Percentiles rank a stretch among this genome's conserved stretches.
Evolutionary conservation across 2,329 filamentous ascomycete species (phyloP).

Genomic region (Emergomyces africanus): DNA sequence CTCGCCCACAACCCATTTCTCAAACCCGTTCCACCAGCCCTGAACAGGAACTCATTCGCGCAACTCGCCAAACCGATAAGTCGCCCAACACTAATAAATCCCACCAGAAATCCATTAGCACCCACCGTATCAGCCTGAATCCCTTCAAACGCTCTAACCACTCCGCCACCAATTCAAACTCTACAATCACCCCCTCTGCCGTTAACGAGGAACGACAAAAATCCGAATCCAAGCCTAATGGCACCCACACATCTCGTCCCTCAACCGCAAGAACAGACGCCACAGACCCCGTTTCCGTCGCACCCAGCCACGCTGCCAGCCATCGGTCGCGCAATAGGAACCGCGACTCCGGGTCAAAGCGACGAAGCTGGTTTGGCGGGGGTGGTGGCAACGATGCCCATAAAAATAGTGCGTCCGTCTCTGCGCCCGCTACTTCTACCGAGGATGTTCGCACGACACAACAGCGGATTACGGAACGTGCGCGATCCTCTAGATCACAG

Average conservation of each 20-base stretch:
- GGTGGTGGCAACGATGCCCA: slow-evolving; percentile 12
- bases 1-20: slow-evolving; percentile 12
- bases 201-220: slow-evolving; percentile 2
- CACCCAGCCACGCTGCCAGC: slow-evolving; percentile 26
- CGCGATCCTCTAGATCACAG: neutral
- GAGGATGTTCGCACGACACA: slow-evolving; percentile 13
- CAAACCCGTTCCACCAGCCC: slow-evolving; percentile 21
- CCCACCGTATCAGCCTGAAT: slow-evolving; percentile 31
- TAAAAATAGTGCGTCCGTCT: slow-evolving; percentile 2
- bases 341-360: slow-evolving; percentile 18
- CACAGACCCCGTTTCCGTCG: slow-evolving; percentile 25
- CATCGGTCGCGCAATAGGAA: slow-evolving; percentile 21
- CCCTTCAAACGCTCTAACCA: slow-evolving; percentile 31
- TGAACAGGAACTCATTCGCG: slow-evolving; percentile 24
- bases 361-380: slow-evolving; percentile 30
- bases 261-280: slow-evolving; percentile 12
- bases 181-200: slow-evolving; percentile 18
- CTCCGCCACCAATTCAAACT: slow-evolving; percentile 22
- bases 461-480: slow-evolving; percentile 11
- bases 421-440: slow-evolving; percentile 7
- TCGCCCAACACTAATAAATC: slow-evolving; percentile 16
- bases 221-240: slow-evolving; percentile 10
- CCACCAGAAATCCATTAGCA: slow-evolving; percentile 26
- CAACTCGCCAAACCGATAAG: slow-evolving; percentile 20
- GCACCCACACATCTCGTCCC: slow-evolving; percentile 7